These are phyloP conservation scores for Echium plantagineum DNA, from an alignment of 257 asterid genomes.

Conservation along the genomic window DNA sequence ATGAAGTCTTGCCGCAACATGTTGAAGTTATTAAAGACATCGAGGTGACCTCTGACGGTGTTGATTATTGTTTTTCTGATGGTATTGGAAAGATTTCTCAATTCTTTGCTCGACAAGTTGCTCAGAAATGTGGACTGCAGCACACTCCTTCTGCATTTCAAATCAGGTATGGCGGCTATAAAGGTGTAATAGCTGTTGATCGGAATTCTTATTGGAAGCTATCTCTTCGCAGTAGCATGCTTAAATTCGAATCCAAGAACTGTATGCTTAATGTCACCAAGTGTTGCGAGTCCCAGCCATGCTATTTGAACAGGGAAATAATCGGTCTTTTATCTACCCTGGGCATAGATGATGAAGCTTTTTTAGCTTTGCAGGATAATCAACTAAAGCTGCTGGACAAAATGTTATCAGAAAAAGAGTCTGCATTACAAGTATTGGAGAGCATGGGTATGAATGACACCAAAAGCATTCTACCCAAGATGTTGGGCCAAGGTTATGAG, in stretches of 20 bases:
- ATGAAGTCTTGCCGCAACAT: constrained; percentile 42
- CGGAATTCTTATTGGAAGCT: constrained; percentile 53
- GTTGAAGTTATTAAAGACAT: constrained; percentile 58
- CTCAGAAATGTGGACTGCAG: constrained; percentile 41
- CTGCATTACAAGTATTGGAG: constrained; percentile 57
- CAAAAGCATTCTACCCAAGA: constrained; percentile 41
- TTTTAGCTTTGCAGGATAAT: constrained; percentile 50
- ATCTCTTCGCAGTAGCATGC: constrained; percentile 68
- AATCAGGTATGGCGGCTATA: constrained; percentile 89
- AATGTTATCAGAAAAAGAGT: constrained; percentile 45
- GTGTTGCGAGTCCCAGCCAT: constrained; percentile 78
- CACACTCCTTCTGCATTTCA: constrained; percentile 84
- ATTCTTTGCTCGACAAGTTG: constrained; percentile 46
- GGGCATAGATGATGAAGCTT: constrained; percentile 54
- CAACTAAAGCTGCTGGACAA: constrained; percentile 44
- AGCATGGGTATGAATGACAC: constrained; percentile 59
- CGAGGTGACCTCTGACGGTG: constrained; percentile 55
- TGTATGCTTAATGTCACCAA: constrained; percentile 79
- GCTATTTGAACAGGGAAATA: constrained; percentile 85
- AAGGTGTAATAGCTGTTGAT: constrained; percentile 77
- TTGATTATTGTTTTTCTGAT: constrained; percentile 79
- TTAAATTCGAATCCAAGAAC: constrained; percentile 70
- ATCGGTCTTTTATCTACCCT: constrained; percentile 61
- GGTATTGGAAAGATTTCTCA: constrained; percentile 83
- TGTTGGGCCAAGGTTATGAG: constrained; percentile 60